Evolutionary conservation across 352 stramenopile species (phyloP).

Genomic region (Phytophthora citrophthora): DNA sequence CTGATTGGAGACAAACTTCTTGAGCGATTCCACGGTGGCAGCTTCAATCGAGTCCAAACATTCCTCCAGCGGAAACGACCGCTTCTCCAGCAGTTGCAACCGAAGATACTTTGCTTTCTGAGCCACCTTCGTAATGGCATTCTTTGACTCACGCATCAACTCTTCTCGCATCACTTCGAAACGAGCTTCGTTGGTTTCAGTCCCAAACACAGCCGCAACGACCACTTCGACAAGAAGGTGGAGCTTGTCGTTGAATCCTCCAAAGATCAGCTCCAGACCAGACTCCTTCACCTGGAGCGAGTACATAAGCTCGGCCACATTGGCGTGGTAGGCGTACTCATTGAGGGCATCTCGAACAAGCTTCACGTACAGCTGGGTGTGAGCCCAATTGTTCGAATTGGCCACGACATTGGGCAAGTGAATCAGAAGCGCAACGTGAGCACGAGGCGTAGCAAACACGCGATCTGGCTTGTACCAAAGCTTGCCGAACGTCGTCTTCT

Average conservation of each 20-base stretch:
- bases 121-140: conserved; percentile 59
- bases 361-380: conserved; percentile 67
- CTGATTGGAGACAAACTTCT: conserved; percentile 40
- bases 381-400: conserved; percentile 45
- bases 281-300: conserved; percentile 69
- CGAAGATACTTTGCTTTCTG: conserved; percentile 73
- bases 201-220: conserved; percentile 55
- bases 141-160: conserved; percentile 72
- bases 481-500: conserved; percentile 50
- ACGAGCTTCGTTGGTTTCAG: conserved; percentile 48
- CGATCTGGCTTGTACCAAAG: conserved; percentile 73
- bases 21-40: conserved; percentile 45
- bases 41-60: conserved; percentile 56
- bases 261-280: conserved; percentile 69
- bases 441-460: conserved; percentile 65
- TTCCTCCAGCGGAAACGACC: conserved; percentile 51
- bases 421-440: conserved; percentile 60
- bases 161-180: conserved; percentile 78
- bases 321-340: conserved; percentile 78
- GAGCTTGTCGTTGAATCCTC: conserved; percentile 84
- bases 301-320: conserved; percentile 77
- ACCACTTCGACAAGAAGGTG: conserved; percentile 71
- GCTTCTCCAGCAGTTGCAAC: conserved; percentile 63
- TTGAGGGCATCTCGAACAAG: conserved; percentile 71
- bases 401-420: conserved; percentile 57